A percentile compares a stretch with the other conserved stretches of the same genome.
phyloP scores from a whole-genome alignment of 345 rosid genomes.

The Murraya koenigii region DNA sequence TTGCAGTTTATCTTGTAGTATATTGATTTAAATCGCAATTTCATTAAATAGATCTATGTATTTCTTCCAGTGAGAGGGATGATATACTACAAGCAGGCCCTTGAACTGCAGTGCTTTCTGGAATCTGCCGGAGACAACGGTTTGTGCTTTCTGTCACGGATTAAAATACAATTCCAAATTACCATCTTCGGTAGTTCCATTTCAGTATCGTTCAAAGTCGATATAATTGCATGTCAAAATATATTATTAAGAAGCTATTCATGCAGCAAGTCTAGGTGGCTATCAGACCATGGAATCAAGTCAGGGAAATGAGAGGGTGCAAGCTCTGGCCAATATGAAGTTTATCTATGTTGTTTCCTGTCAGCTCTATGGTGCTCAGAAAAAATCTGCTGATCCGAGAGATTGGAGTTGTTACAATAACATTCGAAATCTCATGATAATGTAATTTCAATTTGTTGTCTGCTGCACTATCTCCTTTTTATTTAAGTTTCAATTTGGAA shows the following conservation, averaged over 20 bases:
- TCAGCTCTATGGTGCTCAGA: constrained; percentile 86
- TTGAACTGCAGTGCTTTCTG: constrained; percentile 74
- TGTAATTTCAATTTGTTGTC: constrained; percentile 42
- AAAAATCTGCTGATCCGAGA: constrained; percentile 50
- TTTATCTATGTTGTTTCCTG: constrained; percentile 98
- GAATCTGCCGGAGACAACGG: constrained; percentile 64
- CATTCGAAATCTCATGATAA: constrained; percentile 82
- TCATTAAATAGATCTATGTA: neutral
- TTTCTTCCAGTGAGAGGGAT: constrained; percentile 82
- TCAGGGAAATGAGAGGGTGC: constrained; percentile 33
- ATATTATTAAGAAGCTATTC: constrained; percentile 3
- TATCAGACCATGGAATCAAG: constrained; percentile 27
- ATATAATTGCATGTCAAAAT: constrained; percentile 6
- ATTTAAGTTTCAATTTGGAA: constrained; percentile 4
- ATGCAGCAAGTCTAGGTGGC: constrained; percentile 43
- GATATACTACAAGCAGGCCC: constrained; percentile 86
- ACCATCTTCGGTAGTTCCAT: neutral
- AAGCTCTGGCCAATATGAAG: constrained; percentile 84
- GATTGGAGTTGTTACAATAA: constrained; percentile 73
- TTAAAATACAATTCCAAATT: neutral
- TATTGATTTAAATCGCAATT: constrained; percentile 11
- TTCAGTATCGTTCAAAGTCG: constrained; percentile 2
- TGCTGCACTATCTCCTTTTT: neutral
- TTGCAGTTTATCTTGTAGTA: neutral
- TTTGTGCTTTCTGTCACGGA: constrained; percentile 32